Percentiles rank a stretch among this genome's conserved stretches.
phyloP scores from a whole-genome alignment of 352 stramenopile genomes.

The Pythium brachiatum region DNA sequence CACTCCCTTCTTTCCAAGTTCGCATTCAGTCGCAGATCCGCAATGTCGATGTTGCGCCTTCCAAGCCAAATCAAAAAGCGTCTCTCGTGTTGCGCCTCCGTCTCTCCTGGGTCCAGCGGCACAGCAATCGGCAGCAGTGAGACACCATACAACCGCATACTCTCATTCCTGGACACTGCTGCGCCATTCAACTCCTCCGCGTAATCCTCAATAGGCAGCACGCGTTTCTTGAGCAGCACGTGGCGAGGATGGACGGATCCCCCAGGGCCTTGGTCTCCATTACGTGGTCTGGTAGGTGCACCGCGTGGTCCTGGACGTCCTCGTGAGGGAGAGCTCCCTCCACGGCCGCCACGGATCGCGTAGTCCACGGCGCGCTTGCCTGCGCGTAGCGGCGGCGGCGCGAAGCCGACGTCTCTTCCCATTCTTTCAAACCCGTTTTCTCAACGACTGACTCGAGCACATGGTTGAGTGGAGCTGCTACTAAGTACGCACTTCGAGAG shows the following conservation, averaged over 20 bases:
- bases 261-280: not conserved
- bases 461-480: not conserved
- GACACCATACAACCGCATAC: not conserved
- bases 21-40: not conserved
- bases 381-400: conserved; percentile 6
- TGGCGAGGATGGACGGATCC: not conserved
- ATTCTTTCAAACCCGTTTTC: not conserved
- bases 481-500: not conserved
- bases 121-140: conserved; percentile 15
- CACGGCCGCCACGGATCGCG: too few species aligned
- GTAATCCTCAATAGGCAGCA: not conserved
- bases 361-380: not conserved
- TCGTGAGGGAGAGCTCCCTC: not conserved
- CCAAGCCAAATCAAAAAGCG: conserved; percentile 7
- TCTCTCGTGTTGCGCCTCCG: conserved; percentile 4
- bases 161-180: not conserved
- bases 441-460: not conserved
- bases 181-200: not conserved
- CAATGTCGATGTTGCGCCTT: conserved; percentile 8
- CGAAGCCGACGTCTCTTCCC: conserved; percentile 9
- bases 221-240: not conserved
- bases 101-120: conserved; percentile 16
- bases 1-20: conserved; percentile 4
- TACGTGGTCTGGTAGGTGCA: not conserved
- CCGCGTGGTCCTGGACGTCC: too few species aligned